phyloP scores from a whole-genome alignment of 2,329 filamentous ascomycete genomes.

The Ascochyta rabiei region DNA sequence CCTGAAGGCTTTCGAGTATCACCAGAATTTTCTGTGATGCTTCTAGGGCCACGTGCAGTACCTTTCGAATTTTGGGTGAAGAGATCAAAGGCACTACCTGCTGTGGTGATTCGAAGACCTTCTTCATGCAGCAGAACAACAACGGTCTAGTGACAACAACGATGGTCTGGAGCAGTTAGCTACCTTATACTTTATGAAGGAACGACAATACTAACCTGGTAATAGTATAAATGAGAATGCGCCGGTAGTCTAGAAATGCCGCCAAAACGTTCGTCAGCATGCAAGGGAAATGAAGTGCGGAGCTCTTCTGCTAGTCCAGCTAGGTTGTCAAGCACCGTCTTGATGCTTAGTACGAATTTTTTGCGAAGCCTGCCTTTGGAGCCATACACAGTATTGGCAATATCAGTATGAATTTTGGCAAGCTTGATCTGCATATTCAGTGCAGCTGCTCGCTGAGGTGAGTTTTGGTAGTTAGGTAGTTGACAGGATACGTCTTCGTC shows the following conservation, averaged over 20 bases:
- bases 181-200: not conserved
- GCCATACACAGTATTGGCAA: constrained; percentile 54
- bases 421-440: constrained; percentile 56
- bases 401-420: constrained; percentile 53
- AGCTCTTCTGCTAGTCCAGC: constrained; percentile 51
- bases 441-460: constrained; percentile 48
- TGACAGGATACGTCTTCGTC: constrained; percentile 59
- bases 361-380: constrained; percentile 55
- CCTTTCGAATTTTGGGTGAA: constrained; percentile 47
- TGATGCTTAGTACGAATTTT: constrained; percentile 45
- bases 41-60: constrained; percentile 53
- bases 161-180: constrained; percentile 43
- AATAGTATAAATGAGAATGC: constrained; percentile 45
- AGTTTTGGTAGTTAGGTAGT: constrained; percentile 53
- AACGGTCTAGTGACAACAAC: constrained; percentile 51
- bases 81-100: constrained; percentile 41
- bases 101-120: constrained; percentile 35
- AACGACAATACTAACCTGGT: constrained; percentile 42
- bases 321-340: constrained; percentile 48
- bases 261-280: constrained; percentile 44
- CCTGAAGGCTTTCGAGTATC: constrained; percentile 53
- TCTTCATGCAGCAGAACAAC: constrained; percentile 53
- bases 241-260: constrained; percentile 53
- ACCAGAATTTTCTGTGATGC: constrained; percentile 53
- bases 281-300: constrained; percentile 46